Evolutionary conservation across 148 eudicot genomes (phyloP), one percentile per base, ranked within the genome.

Genomic region (Silene uniflora): DNA sequence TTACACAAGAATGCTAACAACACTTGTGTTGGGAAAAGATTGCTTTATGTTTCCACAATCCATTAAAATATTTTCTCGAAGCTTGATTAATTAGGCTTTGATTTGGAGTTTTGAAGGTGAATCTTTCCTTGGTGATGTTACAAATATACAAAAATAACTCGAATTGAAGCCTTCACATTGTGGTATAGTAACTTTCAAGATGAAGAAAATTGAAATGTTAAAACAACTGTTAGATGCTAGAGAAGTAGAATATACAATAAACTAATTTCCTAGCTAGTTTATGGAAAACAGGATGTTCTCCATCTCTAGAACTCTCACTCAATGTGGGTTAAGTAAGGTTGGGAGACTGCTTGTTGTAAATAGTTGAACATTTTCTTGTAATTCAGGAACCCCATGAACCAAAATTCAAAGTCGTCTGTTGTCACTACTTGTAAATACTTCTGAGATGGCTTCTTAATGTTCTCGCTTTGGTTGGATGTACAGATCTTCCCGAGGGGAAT

Each of bases 371-470:
- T 72, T 56, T 67, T 84, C 39, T 60, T 80, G 49, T 81, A 71
- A 73, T 70, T 81, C 7, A 77, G 49, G 62, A 87, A 77, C 46
- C 86, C 86, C 84, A 79, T 76, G 69, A 86, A 86, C 86, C 89
- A 86, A 47, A 86, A 86, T 63, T 82, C 85, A 22, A 74, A 83
- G 22, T 77, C 69, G 18, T 86, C 88, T 11, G 64, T 55, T 0
- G 86, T 81, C 7, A 72, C 62, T n/a, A 83, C 27, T 25, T 81
- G 84, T 14, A 86, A 59, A 70, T 86, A 86, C 74, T 86, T 86
- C 52, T 76, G 76, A 25, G 86, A 79, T 21, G 80, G 79, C 35
- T 77, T 77, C 59, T 77, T 77, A 62, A 56, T 42, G 66, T 79
- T 86, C 62, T 79, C 81, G 10, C 83, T 79, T 21, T 79, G 85